phyloP scores from a whole-genome alignment of 306 rosid genomes.

The Trifolium subterraneum region DNA sequence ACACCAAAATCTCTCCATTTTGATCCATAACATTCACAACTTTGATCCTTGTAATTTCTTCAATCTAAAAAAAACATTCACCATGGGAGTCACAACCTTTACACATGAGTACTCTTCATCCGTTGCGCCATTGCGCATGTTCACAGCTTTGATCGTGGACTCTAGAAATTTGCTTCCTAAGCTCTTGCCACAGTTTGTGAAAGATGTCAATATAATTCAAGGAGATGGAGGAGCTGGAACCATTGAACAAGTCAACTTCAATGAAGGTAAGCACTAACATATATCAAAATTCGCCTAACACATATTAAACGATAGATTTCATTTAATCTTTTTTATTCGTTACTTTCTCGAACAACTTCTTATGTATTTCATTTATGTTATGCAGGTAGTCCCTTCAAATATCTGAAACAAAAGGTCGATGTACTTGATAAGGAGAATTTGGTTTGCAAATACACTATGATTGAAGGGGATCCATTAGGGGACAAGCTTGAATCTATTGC shows the following conservation, averaged over 20 bases:
- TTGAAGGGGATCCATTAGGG: conserved; percentile 76
- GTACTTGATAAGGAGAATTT: conserved; percentile 61
- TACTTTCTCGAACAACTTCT: conserved; percentile 20
- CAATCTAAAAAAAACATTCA: conserved; percentile 21
- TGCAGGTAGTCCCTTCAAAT: conserved; percentile 63
- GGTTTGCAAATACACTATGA: conserved; percentile 67
- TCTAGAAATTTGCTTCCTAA: conserved; percentile 61
- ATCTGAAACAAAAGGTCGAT: conserved; percentile 66
- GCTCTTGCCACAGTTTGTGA: conserved; percentile 67
- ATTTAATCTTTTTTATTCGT: too few relatives aligned
- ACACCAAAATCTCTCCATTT: conserved; percentile 27
- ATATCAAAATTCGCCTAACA: not conserved
- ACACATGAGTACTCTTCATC: conserved; percentile 61
- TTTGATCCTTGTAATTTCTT: conserved; percentile 13
- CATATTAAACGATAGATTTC: not conserved
- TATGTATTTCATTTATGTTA: conserved; percentile 26
- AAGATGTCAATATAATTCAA: conserved; percentile 54
- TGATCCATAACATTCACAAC: conserved; percentile 26
- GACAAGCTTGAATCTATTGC: conserved; percentile 71
- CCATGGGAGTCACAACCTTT: conserved; percentile 63
- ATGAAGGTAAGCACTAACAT: conserved; percentile 50
- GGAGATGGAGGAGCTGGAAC: conserved; percentile 74
- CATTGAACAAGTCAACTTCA: conserved; percentile 76
- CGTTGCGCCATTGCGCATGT: conserved; percentile 58
- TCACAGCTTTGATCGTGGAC: conserved; percentile 69